phyloP scores from a whole-genome alignment of 805 yeast genomes.

The Pichia exigua region DNA sequence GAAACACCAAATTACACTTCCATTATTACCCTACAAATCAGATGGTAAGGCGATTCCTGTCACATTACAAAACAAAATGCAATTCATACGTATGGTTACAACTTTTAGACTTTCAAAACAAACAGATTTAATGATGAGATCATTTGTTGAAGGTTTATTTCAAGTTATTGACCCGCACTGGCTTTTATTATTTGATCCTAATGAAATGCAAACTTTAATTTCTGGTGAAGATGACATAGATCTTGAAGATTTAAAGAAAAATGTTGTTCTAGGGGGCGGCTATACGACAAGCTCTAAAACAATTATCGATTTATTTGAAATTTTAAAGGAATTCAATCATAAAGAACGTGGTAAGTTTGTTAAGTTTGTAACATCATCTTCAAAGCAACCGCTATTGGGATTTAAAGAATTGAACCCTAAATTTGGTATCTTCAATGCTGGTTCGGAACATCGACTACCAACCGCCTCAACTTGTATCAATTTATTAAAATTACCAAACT shows the following conservation, averaged over 20 bases:
- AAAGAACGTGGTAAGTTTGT: slow-evolving; percentile 60
- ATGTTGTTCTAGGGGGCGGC: slow-evolving; percentile 59
- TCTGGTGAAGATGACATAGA: slow-evolving; percentile 69
- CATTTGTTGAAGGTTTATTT: slow-evolving; percentile 64
- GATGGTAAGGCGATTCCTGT: slow-evolving; percentile 33
- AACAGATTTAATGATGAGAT: slow-evolving; percentile 48
- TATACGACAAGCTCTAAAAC: slow-evolving; percentile 50
- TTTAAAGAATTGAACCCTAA: slow-evolving; percentile 65
- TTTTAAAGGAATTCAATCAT: slow-evolving; percentile 57
- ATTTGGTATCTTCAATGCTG: slow-evolving; percentile 73
- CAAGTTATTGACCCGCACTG: slow-evolving; percentile 63
- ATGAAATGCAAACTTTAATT: slow-evolving; percentile 75
- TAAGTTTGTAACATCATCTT: slow-evolving; percentile 87
- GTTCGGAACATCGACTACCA: slow-evolving; percentile 55
- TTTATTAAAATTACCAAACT: slow-evolving; percentile 78
- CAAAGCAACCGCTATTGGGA: slow-evolving; percentile 87
- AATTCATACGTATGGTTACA: slow-evolving; percentile 71
- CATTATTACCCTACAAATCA: slow-evolving; percentile 35
- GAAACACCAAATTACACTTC: slow-evolving; percentile 35
- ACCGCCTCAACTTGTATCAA: slow-evolving; percentile 94
- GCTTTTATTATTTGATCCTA: slow-evolving; percentile 79
- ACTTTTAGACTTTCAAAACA: slow-evolving; percentile 67
- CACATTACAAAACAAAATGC: slow-evolving; percentile 49
- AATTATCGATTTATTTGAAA: slow-evolving; percentile 62
- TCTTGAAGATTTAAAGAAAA: slow-evolving; percentile 54